Evolutionary conservation across 345 rosid species (phyloP), one percentile per base, ranked within the genome.

Genomic region (Pugionium cornutum): DNA sequence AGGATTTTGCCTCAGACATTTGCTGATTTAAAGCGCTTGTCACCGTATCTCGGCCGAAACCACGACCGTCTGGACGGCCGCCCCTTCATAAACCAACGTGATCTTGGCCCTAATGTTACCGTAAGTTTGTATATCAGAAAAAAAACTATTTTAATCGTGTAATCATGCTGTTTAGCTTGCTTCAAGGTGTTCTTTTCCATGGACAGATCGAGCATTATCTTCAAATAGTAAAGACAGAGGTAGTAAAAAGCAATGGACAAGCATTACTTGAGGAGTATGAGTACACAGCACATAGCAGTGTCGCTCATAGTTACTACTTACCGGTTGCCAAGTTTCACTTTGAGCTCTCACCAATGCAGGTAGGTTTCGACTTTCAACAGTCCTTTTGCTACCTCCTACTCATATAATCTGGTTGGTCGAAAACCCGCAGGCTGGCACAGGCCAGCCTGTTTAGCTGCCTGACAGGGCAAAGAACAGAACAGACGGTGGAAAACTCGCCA

Each of bases 301-400:
- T 89, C 74, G 85, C 79, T 29, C 87, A 91, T 64, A 91, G 80
- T 69, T 34, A 82, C 50, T 64, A 89, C 75, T 70, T 89, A 66
- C 99, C 99, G 1, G 91, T 82, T 1, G 85, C 89, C 33, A 91
- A 89, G 64, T 95, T 95, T 72, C 99, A 87, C 82, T 82, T 85
- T 18, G 99, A 91, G 87, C 92, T 85, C 75, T 95, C 99, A 49
- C 98, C 99, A 18, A 95, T 95, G 99, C 99, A 95, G 97, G 99
- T 89, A 43, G 9, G 36, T 18, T 18, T 18, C 18, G 18, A 18
- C 39, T 37, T 35, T 66, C 32, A 44, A 7, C 37, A 32, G 64
- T 41, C 28, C 25, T 45, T 71, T 48, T 10, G 36, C 9, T 63
- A 18, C 18, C 18, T 56, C 37, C 32, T 48, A 56, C 63, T 70